Conservation (phyloP, 192 early-diverging fungal species). For the Coemansia sp. region DNA sequence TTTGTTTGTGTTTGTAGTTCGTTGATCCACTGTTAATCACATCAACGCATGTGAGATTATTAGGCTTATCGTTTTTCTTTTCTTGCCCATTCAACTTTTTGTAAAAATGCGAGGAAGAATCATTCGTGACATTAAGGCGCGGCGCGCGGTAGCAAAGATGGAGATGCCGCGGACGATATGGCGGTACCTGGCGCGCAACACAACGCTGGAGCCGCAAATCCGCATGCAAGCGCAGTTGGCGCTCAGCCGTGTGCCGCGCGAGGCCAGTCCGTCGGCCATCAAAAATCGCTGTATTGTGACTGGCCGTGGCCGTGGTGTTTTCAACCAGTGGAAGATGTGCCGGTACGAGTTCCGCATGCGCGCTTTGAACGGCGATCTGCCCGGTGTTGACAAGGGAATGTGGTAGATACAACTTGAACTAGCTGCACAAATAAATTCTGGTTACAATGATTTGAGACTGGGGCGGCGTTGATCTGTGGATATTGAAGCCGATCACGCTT, state of each 20-base stretch:
- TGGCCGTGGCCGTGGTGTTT: conserved; percentile 72
- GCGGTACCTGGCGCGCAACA: conserved; percentile 76
- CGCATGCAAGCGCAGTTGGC: conserved; percentile 77
- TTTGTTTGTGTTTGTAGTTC: too few species aligned
- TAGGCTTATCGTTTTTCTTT: neutral
- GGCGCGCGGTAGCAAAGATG: conserved; percentile 63
- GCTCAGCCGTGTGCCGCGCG: conserved; percentile 64
- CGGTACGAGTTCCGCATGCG: conserved; percentile 79
- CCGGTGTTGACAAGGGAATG: conserved; percentile 77
- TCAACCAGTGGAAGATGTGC: conserved; percentile 73
- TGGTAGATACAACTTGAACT: conserved; percentile 57
- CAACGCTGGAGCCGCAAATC: conserved; percentile 67
- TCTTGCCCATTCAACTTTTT: neutral
- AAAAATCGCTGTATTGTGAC: conserved; percentile 75
- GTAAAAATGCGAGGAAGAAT: conserved; percentile 47
- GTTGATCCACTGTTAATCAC: neutral
- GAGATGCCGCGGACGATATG: conserved; percentile 74
- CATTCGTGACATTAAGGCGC: conserved; percentile 71
- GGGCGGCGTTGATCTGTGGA: too few species aligned
- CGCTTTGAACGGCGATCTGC: conserved; percentile 75
- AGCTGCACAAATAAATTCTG: neutral
- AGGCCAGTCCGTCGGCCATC: conserved; percentile 64
- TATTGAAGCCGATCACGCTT: neutral
- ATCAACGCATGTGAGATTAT: neutral
- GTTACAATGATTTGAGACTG: too few species aligned